Evolutionary conservation across 116 monocot genomes (phyloP).

Genomic region (Iris pallida): DNA sequence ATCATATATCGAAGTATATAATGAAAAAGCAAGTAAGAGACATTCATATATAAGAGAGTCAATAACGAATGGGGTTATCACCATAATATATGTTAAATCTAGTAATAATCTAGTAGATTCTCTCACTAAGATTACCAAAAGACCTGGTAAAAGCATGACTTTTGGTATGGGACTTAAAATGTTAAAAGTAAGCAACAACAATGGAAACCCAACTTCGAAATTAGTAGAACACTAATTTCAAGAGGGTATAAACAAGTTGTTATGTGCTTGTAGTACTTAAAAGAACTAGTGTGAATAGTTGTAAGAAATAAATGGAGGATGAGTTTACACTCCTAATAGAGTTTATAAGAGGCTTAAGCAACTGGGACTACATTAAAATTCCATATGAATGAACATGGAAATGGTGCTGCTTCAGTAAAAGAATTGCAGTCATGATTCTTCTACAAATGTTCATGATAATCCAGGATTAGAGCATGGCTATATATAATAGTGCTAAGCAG

Average conservation of each 20-base stretch:
- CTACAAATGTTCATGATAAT: too few relatives aligned
- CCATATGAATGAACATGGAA: neutral
- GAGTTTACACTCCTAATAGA: neutral
- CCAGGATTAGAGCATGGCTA: too few relatives aligned
- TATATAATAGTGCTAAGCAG: too few relatives aligned
- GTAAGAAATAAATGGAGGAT: neutral
- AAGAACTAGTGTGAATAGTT: too few relatives aligned
- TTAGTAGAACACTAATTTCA: neutral
- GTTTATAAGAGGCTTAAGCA: neutral
- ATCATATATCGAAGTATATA: neutral
- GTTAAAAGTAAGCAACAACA: neutral
- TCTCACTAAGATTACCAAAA: neutral
- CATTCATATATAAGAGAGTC: constrained; percentile 1
- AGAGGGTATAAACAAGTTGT: neutral
- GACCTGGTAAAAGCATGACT: neutral
- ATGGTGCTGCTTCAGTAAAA: neutral
- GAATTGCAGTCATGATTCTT: too few relatives aligned
- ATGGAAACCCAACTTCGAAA: neutral
- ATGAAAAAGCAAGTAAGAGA: neutral
- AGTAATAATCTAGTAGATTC: neutral
- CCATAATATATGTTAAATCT: too few relatives aligned
- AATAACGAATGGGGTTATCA: neutral
- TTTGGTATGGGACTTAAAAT: neutral
- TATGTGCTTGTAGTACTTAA: too few relatives aligned
- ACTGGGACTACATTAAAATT: neutral